Evolutionary conservation across 768 basidiomycete species (phyloP).

Genomic region (Amanita brunnescens): DNA sequence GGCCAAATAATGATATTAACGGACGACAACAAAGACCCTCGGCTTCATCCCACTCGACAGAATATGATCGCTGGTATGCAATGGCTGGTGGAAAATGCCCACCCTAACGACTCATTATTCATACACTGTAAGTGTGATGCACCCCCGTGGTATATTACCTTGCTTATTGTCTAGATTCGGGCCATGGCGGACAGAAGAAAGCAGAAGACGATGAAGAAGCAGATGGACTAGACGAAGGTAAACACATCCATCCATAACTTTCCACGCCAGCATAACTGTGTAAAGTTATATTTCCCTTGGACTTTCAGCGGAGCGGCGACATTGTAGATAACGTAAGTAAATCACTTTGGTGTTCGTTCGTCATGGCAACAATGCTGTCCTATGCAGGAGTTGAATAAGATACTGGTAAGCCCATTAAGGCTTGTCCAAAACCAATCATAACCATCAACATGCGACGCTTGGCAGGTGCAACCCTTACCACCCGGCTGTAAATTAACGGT

Average conservation of each 20-base stretch:
- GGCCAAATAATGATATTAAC: slow-evolving; percentile 66
- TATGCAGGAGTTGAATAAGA: slow-evolving; percentile 36
- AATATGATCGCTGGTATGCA: slow-evolving; percentile 43
- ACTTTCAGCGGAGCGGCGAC: slow-evolving; percentile 66
- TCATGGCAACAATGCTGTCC: background rate
- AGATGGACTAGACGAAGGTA: slow-evolving; percentile 76
- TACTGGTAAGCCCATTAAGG: slow-evolving; percentile 29
- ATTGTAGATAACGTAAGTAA: slow-evolving; percentile 60
- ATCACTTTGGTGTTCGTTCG: background rate
- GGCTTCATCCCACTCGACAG: slow-evolving; percentile 34
- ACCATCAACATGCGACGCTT: background rate
- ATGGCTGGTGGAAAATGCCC: slow-evolving; percentile 62
- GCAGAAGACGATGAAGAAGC: slow-evolving; percentile 73
- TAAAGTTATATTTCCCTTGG: slow-evolving; percentile 80
- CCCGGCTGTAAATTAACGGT: slow-evolving; percentile 45
- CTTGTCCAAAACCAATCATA: background rate
- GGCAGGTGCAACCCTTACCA: slow-evolving; percentile 36
- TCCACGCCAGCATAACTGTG: background rate
- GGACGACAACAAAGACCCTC: slow-evolving; percentile 41
- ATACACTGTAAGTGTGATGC: slow-evolving; percentile 50
- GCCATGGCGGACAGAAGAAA: slow-evolving; percentile 88
- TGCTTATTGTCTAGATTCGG: slow-evolving; percentile 51
- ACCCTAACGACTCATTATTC: slow-evolving; percentile 64
- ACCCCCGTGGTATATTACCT: background rate
- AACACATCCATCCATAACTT: slow-evolving; percentile 1